phyloP scores from a whole-genome alignment of 2,329 filamentous ascomycete species.

The Diaporthe nobilis region DNA sequence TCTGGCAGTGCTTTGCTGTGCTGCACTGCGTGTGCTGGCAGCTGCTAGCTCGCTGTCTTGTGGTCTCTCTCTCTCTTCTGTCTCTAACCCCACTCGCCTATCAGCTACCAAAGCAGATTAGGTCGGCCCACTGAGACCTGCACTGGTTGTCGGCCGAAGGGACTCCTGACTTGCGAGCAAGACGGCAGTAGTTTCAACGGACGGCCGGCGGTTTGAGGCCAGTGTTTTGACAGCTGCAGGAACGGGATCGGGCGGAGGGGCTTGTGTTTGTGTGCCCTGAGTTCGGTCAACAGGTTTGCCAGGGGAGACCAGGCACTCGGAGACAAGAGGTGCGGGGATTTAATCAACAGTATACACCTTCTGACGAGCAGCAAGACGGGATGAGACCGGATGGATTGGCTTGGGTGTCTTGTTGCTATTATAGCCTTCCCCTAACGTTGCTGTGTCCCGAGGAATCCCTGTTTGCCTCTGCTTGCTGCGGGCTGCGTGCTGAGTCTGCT shows the following conservation, averaged over 20 bases:
- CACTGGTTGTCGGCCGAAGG: background rate
- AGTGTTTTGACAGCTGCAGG: constrained; percentile 33
- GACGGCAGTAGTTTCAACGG: constrained; percentile 38
- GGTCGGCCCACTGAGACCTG: background rate
- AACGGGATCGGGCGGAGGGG: constrained; percentile 1
- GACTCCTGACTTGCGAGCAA: constrained; percentile 4
- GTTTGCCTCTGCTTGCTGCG: background rate
- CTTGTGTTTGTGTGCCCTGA: constrained; percentile 18
- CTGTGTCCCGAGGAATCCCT: background rate
- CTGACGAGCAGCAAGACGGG: constrained; percentile 15
- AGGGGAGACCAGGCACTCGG: constrained; percentile 24
- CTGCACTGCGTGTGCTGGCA: constrained; percentile 13
- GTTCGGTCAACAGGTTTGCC: background rate
- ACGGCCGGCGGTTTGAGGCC: constrained; percentile 28
- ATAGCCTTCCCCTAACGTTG: background rate
- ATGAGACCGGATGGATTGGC: constrained; percentile 6
- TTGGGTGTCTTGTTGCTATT: constrained; percentile 3
- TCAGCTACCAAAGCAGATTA: constrained; percentile 29
- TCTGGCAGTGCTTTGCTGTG: constrained; percentile 3
- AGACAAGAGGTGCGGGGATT: constrained; percentile 17
- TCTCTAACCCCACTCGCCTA: constrained; percentile 11
- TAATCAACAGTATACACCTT: background rate
- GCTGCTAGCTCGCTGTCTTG: too few relatives aligned
- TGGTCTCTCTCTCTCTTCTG: background rate
- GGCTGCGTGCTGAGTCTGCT: background rate